Percentiles rank a stretch among this genome's conserved stretches.
These are phyloP conservation scores for Penicillium brevicompactum DNA, from an alignment of 2,329 filamentous ascomycete genomes.

Conservation along the genomic window DNA sequence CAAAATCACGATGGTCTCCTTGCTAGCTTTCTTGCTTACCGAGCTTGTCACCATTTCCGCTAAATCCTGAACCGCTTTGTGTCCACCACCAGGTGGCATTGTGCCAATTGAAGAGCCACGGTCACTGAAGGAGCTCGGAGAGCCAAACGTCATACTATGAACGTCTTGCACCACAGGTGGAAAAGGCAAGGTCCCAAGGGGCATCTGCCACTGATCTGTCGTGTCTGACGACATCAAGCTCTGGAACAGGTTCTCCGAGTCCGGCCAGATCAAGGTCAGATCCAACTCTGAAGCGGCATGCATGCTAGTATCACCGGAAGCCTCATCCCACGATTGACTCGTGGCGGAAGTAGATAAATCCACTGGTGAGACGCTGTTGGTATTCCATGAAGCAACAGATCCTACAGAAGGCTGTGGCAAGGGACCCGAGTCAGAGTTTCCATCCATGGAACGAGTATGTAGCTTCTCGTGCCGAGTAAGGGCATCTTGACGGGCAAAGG, in stretches of 20 bases:
- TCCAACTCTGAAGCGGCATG: constrained; percentile 37
- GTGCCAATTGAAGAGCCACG: constrained; percentile 38
- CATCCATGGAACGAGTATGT: constrained; percentile 34
- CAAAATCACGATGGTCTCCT: not conserved
- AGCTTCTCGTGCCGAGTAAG: constrained; percentile 49
- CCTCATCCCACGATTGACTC: constrained; percentile 28
- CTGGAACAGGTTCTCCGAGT: constrained; percentile 49
- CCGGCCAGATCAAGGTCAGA: constrained; percentile 49
- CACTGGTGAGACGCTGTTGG: constrained; percentile 22
- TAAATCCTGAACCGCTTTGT: constrained; percentile 49
- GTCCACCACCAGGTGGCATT: constrained; percentile 46
- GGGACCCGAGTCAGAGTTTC: constrained; percentile 20
- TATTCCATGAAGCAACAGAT: constrained; percentile 28
- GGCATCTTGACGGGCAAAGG: constrained; percentile 49
- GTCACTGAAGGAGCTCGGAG: constrained; percentile 42
- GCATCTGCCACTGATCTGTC: constrained; percentile 47
- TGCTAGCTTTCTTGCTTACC: constrained; percentile 29
- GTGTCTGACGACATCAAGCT: constrained; percentile 46
- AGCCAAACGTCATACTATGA: constrained; percentile 34
- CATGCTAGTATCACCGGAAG: constrained; percentile 20
- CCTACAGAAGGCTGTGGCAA: constrained; percentile 21
- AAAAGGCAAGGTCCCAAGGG: constrained; percentile 44
- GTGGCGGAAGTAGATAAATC: constrained; percentile 20
- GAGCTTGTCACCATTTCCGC: constrained; percentile 48
- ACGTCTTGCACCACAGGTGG: constrained; percentile 34